Evolutionary conservation across 2,329 filamentous ascomycete genomes (phyloP).

Genomic region (Aspergillus arachidicola): DNA sequence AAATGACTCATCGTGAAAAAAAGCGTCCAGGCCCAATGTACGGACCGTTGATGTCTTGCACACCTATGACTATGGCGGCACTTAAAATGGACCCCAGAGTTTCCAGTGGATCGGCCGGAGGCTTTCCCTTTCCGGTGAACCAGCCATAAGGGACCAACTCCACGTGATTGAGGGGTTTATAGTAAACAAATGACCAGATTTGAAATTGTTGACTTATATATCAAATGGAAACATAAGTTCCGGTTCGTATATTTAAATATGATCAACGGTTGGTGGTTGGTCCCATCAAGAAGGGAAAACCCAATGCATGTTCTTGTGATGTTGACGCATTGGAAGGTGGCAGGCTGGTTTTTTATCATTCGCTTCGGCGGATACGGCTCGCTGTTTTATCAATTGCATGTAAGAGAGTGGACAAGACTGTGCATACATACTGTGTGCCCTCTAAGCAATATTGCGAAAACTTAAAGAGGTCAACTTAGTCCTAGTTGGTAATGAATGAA

Average conservation of each 20-base stretch:
- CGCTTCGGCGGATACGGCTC: neutral
- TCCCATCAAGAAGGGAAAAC: neutral
- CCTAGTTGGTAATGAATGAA: neutral
- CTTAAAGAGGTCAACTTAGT: neutral
- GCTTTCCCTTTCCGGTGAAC: conserved; percentile 14
- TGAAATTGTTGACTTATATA: neutral
- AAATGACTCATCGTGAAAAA: neutral
- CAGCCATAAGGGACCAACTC: neutral
- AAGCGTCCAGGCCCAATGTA: neutral
- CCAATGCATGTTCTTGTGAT: neutral
- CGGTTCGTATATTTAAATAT: neutral
- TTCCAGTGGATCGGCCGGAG: conserved; percentile 16
- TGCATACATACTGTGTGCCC: neutral
- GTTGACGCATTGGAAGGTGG: neutral
- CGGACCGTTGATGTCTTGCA: neutral
- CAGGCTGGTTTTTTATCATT: neutral
- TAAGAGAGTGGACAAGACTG: neutral
- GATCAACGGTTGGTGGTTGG: neutral
- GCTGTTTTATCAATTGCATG: neutral
- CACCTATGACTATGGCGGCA: neutral
- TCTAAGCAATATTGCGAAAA: neutral
- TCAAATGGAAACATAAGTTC: neutral
- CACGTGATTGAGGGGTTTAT: neutral
- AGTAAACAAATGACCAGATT: neutral
- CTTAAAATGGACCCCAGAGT: conserved; percentile 10